Conservation (phyloP, 2,329 filamentous ascomycete species). For the Xylariaceae sp. region DNA sequence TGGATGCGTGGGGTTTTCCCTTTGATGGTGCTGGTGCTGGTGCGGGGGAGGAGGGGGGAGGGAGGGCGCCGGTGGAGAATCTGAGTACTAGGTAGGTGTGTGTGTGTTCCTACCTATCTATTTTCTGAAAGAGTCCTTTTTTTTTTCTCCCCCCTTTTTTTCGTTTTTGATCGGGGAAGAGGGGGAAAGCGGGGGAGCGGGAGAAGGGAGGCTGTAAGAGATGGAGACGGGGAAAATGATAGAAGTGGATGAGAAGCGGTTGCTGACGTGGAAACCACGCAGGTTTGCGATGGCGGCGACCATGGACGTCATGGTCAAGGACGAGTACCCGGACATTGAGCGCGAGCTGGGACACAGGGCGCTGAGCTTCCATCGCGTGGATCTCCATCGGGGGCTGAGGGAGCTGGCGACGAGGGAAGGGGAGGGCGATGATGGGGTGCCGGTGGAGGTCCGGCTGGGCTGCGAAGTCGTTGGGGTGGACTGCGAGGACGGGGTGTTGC, state of each 20-base stretch:
- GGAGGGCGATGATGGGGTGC: slow-evolving; percentile 9
- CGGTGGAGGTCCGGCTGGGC: slow-evolving; percentile 6
- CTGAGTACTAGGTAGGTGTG: background rate
- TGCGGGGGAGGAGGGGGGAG: too few species aligned
- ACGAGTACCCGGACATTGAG: slow-evolving; percentile 10
- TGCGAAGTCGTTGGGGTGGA: slow-evolving; percentile 9
- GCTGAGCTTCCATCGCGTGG: slow-evolving; percentile 36
- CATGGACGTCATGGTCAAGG: slow-evolving; percentile 4
- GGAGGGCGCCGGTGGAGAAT: slow-evolving; percentile 20
- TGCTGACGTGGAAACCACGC: background rate
- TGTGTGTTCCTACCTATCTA: background rate
- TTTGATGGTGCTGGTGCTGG: slow-evolving; percentile 15
- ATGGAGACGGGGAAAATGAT: too few species aligned
- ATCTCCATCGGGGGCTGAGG: slow-evolving; percentile 34
- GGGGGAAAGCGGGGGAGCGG: too few species aligned
- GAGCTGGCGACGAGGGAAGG: slow-evolving; percentile 29
- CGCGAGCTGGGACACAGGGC: slow-evolving; percentile 24
- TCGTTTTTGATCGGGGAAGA: too few species aligned
- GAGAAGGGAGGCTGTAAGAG: too few species aligned
- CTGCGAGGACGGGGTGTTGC: slow-evolving; percentile 66
- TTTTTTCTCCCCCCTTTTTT: too few species aligned
- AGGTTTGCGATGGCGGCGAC: background rate
- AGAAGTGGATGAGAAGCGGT: too few species aligned
- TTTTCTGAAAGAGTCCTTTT: too few species aligned
- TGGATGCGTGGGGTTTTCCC: slow-evolving; percentile 32